These are phyloP conservation scores for Fusarium tanahbumbuense DNA, from an alignment of 2,329 filamentous ascomycete species.

Conservation along the genomic window DNA sequence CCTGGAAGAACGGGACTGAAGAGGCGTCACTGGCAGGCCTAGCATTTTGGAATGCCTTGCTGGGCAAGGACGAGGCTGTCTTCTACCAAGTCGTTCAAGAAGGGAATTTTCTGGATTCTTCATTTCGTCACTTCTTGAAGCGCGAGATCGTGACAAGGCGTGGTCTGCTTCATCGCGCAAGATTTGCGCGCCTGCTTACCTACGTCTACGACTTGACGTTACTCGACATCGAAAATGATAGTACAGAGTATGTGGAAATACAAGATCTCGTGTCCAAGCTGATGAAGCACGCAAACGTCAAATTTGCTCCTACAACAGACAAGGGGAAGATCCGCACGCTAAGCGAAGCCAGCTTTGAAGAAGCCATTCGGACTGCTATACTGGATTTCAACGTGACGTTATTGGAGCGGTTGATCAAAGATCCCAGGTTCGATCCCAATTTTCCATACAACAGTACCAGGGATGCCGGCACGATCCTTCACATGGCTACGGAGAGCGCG, in stretches of 20 bases:
- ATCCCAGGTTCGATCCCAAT: slow-evolving; percentile 50
- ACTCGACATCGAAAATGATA: neutral
- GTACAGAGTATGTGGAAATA: slow-evolving; percentile 25
- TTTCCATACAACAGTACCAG: slow-evolving; percentile 24
- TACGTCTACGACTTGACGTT: slow-evolving; percentile 43
- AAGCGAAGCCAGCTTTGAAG: slow-evolving; percentile 35
- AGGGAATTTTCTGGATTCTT: slow-evolving; percentile 30
- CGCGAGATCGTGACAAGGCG: slow-evolving; percentile 22
- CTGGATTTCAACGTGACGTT: slow-evolving; percentile 41
- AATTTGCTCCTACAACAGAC: slow-evolving; percentile 21
- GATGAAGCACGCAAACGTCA: slow-evolving; percentile 30
- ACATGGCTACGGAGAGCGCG: slow-evolving; percentile 46
- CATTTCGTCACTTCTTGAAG: slow-evolving; percentile 34
- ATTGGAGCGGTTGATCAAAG: slow-evolving; percentile 45
- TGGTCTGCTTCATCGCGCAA: slow-evolving; percentile 14
- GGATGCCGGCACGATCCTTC: slow-evolving; percentile 47
- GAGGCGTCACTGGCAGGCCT: slow-evolving; percentile 37
- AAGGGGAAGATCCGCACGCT: slow-evolving; percentile 21
- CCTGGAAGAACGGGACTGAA: slow-evolving; percentile 32
- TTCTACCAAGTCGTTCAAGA: slow-evolving; percentile 37
- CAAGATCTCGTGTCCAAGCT: slow-evolving; percentile 22
- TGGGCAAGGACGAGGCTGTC: slow-evolving; percentile 41
- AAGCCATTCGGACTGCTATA: slow-evolving; percentile 43
- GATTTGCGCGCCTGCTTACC: slow-evolving; percentile 40
- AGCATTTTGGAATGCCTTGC: slow-evolving; percentile 46